Evolutionary conservation across 495 filamentous ascomycete genomes (phyloP).

Genomic region (Neurospora sp.): DNA sequence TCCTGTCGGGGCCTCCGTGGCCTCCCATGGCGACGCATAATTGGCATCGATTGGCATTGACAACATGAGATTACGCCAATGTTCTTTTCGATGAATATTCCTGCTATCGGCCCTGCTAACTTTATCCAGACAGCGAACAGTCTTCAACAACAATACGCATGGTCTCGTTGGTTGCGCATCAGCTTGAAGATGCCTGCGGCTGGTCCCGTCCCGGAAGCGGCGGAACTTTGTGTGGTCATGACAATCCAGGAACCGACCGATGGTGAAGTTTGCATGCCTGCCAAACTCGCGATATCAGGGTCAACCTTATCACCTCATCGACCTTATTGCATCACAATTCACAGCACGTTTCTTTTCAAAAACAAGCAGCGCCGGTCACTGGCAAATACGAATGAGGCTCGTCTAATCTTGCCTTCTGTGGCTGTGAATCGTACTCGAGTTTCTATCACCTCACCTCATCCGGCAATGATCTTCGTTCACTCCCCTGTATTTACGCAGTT

Average conservation of each 20-base stretch:
- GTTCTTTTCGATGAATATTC: not conserved
- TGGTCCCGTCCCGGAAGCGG: not conserved
- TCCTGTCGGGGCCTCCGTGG: not conserved
- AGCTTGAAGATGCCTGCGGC: not conserved
- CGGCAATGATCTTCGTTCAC: not conserved
- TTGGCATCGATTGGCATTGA: not conserved
- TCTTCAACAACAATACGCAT: not conserved
- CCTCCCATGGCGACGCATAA: not conserved
- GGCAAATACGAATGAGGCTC: not conserved
- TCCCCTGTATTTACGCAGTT: not conserved
- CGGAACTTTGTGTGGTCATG: not conserved
- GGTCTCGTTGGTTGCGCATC: not conserved
- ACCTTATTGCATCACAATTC: not conserved
- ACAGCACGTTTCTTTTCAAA: not conserved
- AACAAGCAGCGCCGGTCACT: not conserved
- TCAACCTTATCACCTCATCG: not conserved
- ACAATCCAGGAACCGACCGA: not conserved
- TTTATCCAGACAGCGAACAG: not conserved
- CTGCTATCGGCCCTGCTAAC: not conserved
- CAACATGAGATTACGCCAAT: not conserved
- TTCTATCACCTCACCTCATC: not conserved
- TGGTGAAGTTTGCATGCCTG: not conserved
- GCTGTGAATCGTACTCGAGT: not conserved
- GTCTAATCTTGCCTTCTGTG: not conserved
- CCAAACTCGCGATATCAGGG: not conserved